Evolutionary conservation across 352 stramenopile species (phyloP).

Genomic region (Saprolegnia diclina): DNA sequence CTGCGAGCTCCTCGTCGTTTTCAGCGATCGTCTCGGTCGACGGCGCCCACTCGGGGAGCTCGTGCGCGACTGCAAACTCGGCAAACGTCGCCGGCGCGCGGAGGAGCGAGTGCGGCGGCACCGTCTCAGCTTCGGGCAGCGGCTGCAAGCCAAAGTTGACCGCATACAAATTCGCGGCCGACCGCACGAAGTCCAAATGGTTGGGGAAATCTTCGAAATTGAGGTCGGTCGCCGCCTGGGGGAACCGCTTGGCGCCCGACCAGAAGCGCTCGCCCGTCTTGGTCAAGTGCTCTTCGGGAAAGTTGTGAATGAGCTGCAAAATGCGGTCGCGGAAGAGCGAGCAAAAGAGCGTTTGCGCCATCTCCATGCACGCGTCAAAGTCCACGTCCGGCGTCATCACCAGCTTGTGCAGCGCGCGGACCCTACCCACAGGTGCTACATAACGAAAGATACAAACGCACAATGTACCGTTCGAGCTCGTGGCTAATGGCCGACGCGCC

Average conservation of each 20-base stretch:
- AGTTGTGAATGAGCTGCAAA: slow-evolving; percentile 80
- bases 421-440: neutral
- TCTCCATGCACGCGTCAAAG: slow-evolving; percentile 64
- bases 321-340: slow-evolving; percentile 85
- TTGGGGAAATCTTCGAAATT: slow-evolving; percentile 47
- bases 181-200: slow-evolving; percentile 73
- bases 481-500: slow-evolving; percentile 59
- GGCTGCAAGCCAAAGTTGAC: slow-evolving; percentile 73
- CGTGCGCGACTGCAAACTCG: slow-evolving; percentile 39
- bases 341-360: slow-evolving; percentile 73
- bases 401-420: slow-evolving; percentile 37
- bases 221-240: slow-evolving; percentile 55
- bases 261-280: slow-evolving; percentile 81
- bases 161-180: slow-evolving; percentile 71
- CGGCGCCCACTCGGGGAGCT: slow-evolving; percentile 52
- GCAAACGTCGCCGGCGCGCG: slow-evolving; percentile 58
- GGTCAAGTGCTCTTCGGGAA: slow-evolving; percentile 75
- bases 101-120: slow-evolving; percentile 82
- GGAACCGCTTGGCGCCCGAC: slow-evolving; percentile 81
- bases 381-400: slow-evolving; percentile 50
- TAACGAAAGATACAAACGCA: neutral
- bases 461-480: slow-evolving; percentile 49
- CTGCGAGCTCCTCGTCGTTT: slow-evolving; percentile 56
- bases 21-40: slow-evolving; percentile 76
- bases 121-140: slow-evolving; percentile 55